Evolutionary conservation across 441 rosid genomes (phyloP), one percentile per base, ranked within the genome.

Genomic region (Bruguiera hainesii): DNA sequence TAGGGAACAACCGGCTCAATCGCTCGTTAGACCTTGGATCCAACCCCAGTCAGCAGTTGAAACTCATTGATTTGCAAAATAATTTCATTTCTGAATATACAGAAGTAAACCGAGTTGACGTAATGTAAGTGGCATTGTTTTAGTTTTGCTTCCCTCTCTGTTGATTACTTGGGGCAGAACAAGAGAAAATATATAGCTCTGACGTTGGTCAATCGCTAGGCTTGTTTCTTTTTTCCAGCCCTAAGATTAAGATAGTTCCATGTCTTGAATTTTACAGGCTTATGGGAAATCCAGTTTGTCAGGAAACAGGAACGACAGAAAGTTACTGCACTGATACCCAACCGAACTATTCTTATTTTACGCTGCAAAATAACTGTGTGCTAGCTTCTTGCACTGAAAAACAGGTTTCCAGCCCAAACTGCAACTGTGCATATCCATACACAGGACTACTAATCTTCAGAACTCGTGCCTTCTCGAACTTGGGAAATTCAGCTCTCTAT

Each of bases 401-500:
- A 53, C 79, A 69, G 73, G 72, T 33, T 68, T 71, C 89, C 28
- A 85, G 89, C 78, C 88, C 96, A 23, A 64, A 64, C 42, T 76
- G 79, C 46, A 6, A n/a, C 15, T 76, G 76, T 26, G 49, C 70
- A 21, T 21, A 77, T 78, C 90, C 99, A 48, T 75, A 79, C 69
- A 80, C 56, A 13, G 98, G 99, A 69, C 56, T 19, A 30, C 48
- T 94, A 63, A 2, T 3, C 25, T 87, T 94, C 74, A 81, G 87
- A 68, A 82, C 89, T 67, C 76, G 90, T 77, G 67, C 81, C 26
- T 91, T 91, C 80, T 85, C 96, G 29, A 71, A 73, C 78, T 74
- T 79, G 37, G 64, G 7, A 70, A 81, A 81, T 69, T 0, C 6
- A 7, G 69, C 78, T 5, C n/a, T 64, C 70, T 91, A 73, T 7